Conservation (phyloP, 495 filamentous ascomycete genomes). For the Antarctomyces pellizariae region DNA sequence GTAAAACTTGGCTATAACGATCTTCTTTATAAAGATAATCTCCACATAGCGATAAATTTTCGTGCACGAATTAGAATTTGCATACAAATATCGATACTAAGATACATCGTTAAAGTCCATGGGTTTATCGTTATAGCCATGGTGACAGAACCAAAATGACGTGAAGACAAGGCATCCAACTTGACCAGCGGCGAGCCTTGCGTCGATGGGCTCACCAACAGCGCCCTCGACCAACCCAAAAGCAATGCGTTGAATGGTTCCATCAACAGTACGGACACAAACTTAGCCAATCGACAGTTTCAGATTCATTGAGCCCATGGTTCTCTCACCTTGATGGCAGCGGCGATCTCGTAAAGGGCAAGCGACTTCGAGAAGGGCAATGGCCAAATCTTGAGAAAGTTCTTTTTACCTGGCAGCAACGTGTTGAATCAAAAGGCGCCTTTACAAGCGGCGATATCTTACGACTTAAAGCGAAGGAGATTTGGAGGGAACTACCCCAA, state of each 20-base stretch:
- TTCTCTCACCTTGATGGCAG: neutral
- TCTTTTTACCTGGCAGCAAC: conserved; percentile 8
- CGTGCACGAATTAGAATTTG: neutral
- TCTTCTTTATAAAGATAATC: neutral
- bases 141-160: too few species aligned
- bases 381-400: conserved; percentile 9
- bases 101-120: neutral
- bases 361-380: conserved; percentile 1
- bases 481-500: conserved; percentile 9
- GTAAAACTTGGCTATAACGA: neutral
- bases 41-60: neutral
- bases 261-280: neutral
- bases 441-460: conserved; percentile 7
- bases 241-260: conserved; percentile 2
- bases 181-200: conserved; percentile 1
- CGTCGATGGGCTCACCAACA: conserved; percentile 1
- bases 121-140: neutral
- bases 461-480: conserved; percentile 7
- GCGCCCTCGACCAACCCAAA: neutral
- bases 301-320: neutral
- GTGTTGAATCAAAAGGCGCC: conserved; percentile 3
- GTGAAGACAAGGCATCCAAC: neutral
- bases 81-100: conserved; percentile 1
- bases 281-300: conserved; percentile 1
- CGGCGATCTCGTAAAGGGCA: too few species aligned